Evolutionary conservation across 1,139 yeast species (phyloP).

Genomic region (Yamadazyma kanchanaburiensis): DNA sequence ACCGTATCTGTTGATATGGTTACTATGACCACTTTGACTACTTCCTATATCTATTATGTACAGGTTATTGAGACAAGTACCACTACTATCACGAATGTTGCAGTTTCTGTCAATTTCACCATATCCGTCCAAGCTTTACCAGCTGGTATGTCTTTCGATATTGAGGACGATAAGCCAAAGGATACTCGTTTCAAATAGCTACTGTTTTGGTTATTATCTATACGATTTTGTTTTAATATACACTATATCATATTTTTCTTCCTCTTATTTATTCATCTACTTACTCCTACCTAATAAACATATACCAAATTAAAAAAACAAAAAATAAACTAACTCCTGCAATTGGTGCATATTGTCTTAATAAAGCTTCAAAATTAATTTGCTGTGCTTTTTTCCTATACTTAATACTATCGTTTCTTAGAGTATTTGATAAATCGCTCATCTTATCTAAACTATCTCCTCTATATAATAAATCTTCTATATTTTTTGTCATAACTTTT

Average conservation of each 20-base stretch:
- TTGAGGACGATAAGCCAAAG: no score
- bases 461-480: slow-evolving; percentile 88
- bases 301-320: slow-evolving; percentile 81
- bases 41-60: no score
- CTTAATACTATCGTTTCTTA: slow-evolving; percentile 81
- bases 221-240: no score
- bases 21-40: no score
- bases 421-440: slow-evolving; percentile 81
- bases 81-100: no score
- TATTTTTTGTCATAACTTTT: slow-evolving; percentile 92
- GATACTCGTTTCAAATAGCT: no score
- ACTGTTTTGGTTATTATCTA: no score
- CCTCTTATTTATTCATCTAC: slow-evolving; percentile 4
- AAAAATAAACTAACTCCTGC: slow-evolving; percentile 69
- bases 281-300: slow-evolving; percentile 47
- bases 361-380: slow-evolving; percentile 84
- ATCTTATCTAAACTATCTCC: slow-evolving; percentile 92
- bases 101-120: no score
- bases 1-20: no score
- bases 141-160: no score
- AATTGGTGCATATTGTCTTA: slow-evolving; percentile 87
- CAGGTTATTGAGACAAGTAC: no score
- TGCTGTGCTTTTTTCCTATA: slow-evolving; percentile 87
- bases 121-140: no score
- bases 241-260: not conserved